Conservation (phyloP, 169 alveolate genomes). For the Eimeria zaria region DNA sequence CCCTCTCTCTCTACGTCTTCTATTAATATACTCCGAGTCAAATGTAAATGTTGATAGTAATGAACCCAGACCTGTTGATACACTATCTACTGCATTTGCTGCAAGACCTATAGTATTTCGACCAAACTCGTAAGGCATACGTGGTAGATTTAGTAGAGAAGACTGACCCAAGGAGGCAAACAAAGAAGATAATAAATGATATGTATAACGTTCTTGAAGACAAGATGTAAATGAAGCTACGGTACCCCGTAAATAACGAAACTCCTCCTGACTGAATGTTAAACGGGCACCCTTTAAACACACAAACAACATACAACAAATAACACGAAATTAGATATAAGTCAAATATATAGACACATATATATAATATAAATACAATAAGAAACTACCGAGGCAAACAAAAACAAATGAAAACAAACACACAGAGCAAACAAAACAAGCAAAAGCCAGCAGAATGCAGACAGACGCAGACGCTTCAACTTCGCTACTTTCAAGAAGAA, state of each 20-base stretch:
- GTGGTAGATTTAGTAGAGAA: slow-evolving; percentile 94
- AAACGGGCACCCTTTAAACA: slow-evolving; percentile 92
- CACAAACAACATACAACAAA: background rate
- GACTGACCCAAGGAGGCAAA: slow-evolving; percentile 95
- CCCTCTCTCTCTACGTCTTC: slow-evolving; percentile 90
- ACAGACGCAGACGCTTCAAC: no score
- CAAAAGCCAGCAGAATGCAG: no score
- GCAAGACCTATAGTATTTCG: slow-evolving; percentile 93
- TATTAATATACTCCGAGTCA: slow-evolving; percentile 94
- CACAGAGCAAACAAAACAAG: background rate
- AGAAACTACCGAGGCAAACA: background rate
- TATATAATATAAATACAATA: background rate
- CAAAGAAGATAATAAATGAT: slow-evolving; percentile 87
- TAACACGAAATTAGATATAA: background rate
- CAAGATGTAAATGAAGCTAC: slow-evolving; percentile 89
- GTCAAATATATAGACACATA: background rate
- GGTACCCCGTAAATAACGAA: slow-evolving; percentile 90
- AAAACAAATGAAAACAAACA: background rate
- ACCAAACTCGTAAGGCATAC: slow-evolving; percentile 94
- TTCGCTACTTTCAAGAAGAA: no score
- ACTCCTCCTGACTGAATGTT: slow-evolving; percentile 90
- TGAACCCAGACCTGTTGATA: slow-evolving; percentile 92
- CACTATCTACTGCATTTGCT: slow-evolving; percentile 94
- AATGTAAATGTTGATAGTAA: slow-evolving; percentile 93
- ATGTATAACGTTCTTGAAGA: slow-evolving; percentile 91